phyloP scores from a whole-genome alignment of 2,329 filamentous ascomycete species.

The Calonectria hawksworthii region DNA sequence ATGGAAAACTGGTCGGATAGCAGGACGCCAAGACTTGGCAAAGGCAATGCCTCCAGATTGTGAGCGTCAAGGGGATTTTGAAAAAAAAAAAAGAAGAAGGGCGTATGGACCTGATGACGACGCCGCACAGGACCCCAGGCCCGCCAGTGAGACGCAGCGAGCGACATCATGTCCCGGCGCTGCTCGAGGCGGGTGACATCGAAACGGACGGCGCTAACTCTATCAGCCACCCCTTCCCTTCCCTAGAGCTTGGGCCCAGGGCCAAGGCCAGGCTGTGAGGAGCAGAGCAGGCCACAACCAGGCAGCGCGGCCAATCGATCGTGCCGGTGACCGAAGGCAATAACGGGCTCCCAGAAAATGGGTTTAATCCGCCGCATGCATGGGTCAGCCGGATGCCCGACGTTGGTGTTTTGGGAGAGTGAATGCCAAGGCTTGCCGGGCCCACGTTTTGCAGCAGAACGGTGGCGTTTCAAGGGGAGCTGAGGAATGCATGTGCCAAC shows the following conservation, averaged over 20 bases:
- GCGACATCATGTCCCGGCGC: constrained; percentile 35
- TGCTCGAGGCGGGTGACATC: constrained; percentile 61
- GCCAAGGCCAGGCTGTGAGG: not conserved
- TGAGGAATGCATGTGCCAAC: not conserved
- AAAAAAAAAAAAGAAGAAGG: constrained; percentile 64
- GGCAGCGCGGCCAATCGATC: constrained; percentile 61
- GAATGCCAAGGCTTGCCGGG: not conserved
- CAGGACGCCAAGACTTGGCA: constrained; percentile 46
- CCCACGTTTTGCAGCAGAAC: not conserved
- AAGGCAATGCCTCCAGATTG: constrained; percentile 41
- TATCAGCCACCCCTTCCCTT: constrained; percentile 53
- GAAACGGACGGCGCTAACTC: constrained; percentile 52
- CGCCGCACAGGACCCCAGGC: constrained; percentile 54
- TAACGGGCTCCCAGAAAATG: constrained; percentile 58
- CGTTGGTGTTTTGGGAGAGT: constrained; percentile 45
- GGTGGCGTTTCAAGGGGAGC: constrained; percentile 1
- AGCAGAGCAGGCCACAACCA: constrained; percentile 60
- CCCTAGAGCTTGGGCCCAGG: constrained; percentile 4
- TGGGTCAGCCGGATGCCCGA: constrained; percentile 52
- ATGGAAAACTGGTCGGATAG: constrained; percentile 39
- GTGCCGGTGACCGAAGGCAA: constrained; percentile 62
- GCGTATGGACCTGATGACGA: constrained; percentile 70
- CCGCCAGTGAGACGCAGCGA: constrained; percentile 20
- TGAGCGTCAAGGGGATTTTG: constrained; percentile 51
- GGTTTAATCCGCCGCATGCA: constrained; percentile 55